Base-by-base conservation (phyloP, 1,284 basidiomycete genomes). In the Ganoderma leucocontextum region DNA sequence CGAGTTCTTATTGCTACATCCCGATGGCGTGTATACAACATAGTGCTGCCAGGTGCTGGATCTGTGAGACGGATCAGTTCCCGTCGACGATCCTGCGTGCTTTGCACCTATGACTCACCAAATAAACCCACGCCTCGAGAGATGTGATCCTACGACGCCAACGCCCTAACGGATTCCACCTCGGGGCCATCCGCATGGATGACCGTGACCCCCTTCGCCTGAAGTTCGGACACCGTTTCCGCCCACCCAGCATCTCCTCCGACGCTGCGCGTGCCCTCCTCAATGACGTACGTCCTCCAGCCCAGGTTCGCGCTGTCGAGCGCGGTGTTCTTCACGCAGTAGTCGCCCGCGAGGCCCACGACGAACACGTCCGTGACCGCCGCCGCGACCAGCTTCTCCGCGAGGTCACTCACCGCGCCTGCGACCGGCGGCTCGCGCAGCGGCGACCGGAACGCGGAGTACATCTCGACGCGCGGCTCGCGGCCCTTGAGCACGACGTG, bases 321-420 rank as follows among this genome's bases (percentile, higher is more conserved):
- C 38, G 84, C 85, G 4, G 82, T 84, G 15, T 73, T 75, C 38
- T 78, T 75, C 19, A 88, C 86, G 74, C 90, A 91, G 73, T 86
- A 90, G 75, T 91, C 90, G 19, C 87, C 86, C 53, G 90, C 90
- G 22, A 92, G 79, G 4, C 90, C 90, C 1, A 81, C 82, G 5
- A 91, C 80, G 44, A 87, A 84, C 10, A 90, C 82, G 61, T 81
- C 80, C 35, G 78, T 77, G 3, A 89, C 80, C 4, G 74, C 79
- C 47, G 76, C 71, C 7, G 75, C 73, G 60, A 75, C 74, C 55
- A 89, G 78, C 55, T 77, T 74, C 33, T 73, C 70, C 49, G 77
- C 77, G 8, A 87, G 71, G 38, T 72, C 77, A 64, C 76, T 82
- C 76, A 75, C 78, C 68, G 72, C 75, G 65, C 63, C 76, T 68